Evolutionary conservation across 352 stramenopile species (phyloP).

Genomic region (Globisporangium spinosum): DNA sequence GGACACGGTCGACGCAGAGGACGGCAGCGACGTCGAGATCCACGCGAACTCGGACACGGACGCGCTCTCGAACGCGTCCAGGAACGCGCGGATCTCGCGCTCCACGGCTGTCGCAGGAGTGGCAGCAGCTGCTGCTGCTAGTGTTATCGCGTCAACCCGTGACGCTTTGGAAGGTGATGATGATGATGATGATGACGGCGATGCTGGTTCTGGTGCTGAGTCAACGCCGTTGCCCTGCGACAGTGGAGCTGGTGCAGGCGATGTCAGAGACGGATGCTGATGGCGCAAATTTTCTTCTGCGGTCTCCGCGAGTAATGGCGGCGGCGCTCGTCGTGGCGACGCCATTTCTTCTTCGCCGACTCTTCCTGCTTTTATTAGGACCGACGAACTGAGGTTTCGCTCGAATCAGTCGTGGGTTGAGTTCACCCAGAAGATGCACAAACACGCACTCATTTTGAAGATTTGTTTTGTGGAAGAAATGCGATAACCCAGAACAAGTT

Average conservation of each 20-base stretch:
- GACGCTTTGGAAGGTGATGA: neutral
- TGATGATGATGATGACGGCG: neutral
- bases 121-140: neutral
- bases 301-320: neutral
- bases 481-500: no score
- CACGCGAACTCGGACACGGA: conserved; percentile 12
- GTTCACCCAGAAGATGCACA: neutral
- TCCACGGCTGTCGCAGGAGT: neutral
- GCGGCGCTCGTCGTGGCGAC: neutral
- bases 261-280: neutral
- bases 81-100: conserved; percentile 12
- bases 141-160: neutral
- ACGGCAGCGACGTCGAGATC: conserved; percentile 11
- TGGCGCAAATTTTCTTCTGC: neutral
- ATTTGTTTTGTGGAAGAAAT: neutral
- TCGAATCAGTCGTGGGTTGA: neutral
- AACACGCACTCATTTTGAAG: neutral
- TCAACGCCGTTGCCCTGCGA: neutral
- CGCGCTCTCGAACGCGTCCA: conserved; percentile 15
- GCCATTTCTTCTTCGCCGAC: conserved; percentile 7
- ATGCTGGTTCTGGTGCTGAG: neutral
- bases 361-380: neutral
- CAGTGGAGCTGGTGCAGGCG: neutral
- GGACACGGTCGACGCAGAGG: conserved; percentile 13
- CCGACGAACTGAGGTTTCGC: neutral